A percentile compares a stretch with the other conserved stretches of the same genome.
Conservation (phyloP, 257 asterid species). For the Linderniella brevidens region DNA sequence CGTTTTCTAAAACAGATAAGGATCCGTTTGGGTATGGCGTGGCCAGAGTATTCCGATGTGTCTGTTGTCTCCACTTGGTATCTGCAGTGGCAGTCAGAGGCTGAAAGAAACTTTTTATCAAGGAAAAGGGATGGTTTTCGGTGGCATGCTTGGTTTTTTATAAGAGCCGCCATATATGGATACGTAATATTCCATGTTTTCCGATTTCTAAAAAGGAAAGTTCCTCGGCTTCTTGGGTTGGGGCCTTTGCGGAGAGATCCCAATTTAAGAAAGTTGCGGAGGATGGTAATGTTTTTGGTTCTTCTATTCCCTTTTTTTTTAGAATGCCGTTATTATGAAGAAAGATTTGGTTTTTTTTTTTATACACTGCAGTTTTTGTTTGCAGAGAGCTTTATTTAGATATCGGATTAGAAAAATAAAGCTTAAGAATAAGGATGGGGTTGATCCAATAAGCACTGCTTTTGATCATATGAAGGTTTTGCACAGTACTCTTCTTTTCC, state of each 20-base stretch:
- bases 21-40: conserved; percentile 81
- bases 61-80: conserved; percentile 74
- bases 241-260: conserved; percentile 67
- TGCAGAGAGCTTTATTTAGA: conserved; percentile 61
- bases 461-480: conserved; percentile 95
- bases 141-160: conserved; percentile 80
- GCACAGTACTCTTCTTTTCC: neutral
- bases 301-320: conserved; percentile 1
- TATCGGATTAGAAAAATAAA: conserved; percentile 29
- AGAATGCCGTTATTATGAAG: neutral
- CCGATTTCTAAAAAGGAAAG: conserved; percentile 45
- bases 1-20: conserved; percentile 32
- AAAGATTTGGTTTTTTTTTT: neutral
- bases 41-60: conserved; percentile 76
- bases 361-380: conserved; percentile 3
- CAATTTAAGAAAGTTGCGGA: conserved; percentile 49
- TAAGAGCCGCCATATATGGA: conserved; percentile 53
- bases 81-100: conserved; percentile 76
- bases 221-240: conserved; percentile 65
- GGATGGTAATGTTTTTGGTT: conserved; percentile 43
- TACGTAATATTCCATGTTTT: conserved; percentile 38
- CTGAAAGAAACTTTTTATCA: conserved; percentile 40
- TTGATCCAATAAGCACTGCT: conserved; percentile 95
- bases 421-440: conserved; percentile 44
- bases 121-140: conserved; percentile 39